Base-by-base conservation (phyloP, 805 yeast genomes). In the Wickerhamomyces hampshirensis region DNA sequence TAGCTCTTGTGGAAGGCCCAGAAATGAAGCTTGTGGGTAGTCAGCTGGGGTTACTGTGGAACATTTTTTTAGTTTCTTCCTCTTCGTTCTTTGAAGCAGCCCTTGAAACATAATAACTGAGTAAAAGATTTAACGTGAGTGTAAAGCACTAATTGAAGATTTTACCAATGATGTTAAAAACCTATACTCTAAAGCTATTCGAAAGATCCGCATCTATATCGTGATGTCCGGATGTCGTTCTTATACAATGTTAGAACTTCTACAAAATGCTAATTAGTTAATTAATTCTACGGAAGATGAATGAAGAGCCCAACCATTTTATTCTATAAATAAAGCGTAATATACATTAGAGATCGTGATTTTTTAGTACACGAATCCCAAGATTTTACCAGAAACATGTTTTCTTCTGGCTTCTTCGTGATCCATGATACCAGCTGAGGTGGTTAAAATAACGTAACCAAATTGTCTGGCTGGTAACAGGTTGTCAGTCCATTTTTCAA, bases 361-460 rank as follows among this genome's bases (percentile, higher is more conserved):
- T 18, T 34, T 44, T 43, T 84, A 89, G 84, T 89, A 89, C 55
- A 89, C 96, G 78, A 86, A 89, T 68, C 97, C 98, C 66, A 89
- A 84, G 73, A 89, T 84, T 82, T 89, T 89, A 73, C 98, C 98
- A 59, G 96, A 87, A 60, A 89, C 97, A 77, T 89, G 97, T 85
- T 89, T 91, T 82, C 97, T 84, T 83, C 95, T 86, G 65, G 98
- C 98, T 78, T 89, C 97, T 80, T 91, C 97, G 79, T 89, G 98
- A 81, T 91, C 97, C 95, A 89, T 88, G 63, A 89, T 89, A 77
- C 98, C 98, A 61, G 97, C 96, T 62, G 97, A 91, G 60, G 98
- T 89, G 74, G 98, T 91, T 69, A 89, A 80, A 72, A 89, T 85
- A 65, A 89, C 89, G 83, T 71, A 88, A 76, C 98, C 98, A 65